Base-by-base conservation (phyloP, 352 stramenopile species). In the Phytophthora citrophthora region DNA sequence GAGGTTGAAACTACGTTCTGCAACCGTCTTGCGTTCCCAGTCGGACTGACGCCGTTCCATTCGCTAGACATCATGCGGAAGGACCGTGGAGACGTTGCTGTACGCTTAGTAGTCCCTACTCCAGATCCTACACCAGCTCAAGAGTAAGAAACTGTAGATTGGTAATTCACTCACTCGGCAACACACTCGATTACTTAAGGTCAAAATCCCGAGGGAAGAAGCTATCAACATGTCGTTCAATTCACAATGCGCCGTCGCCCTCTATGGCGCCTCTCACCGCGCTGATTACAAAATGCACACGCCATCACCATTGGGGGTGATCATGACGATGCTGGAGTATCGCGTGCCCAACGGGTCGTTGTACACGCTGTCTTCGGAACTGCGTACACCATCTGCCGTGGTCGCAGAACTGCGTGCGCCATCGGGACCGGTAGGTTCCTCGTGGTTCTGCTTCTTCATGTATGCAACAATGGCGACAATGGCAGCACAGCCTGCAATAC, bases 271-370 rank as follows among this genome's bases (percentile, higher is more conserved):
- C 53, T 52, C 34, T 40, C 8, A 18, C 44, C 29, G 38, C 36
- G 34, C 36, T 23, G 36, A 59, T 56, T 88, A 93, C 53, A 93
- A 64, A 32, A 93, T 88, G 70, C 84, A 93, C 43, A 93, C 79
- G 29, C 84, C 84, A 61, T 93, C 79, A 20, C 84, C 84, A 54
- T 91, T 90, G 49, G 84, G 84, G 40, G 84, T 91, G 72, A 93
- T 89, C 84, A 93, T 93, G 63, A 93, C 84, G 58, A 93, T 93
- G 60, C 84, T 93, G n/a, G 80, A 90, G 72, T 88, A 93, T 36
- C 84, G 84, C 59, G 84, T 93, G 41, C 76, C 81, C 18, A 93
- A 60, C 20, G 84, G 84, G 54, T 93, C 84, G 60, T 83, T 86
- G 68, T 91, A 91, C 36, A 93, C 82, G 46, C 84, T 93, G 23